Conservation (phyloP, 1,139 yeast species). For the Pichia sp. region DNA sequence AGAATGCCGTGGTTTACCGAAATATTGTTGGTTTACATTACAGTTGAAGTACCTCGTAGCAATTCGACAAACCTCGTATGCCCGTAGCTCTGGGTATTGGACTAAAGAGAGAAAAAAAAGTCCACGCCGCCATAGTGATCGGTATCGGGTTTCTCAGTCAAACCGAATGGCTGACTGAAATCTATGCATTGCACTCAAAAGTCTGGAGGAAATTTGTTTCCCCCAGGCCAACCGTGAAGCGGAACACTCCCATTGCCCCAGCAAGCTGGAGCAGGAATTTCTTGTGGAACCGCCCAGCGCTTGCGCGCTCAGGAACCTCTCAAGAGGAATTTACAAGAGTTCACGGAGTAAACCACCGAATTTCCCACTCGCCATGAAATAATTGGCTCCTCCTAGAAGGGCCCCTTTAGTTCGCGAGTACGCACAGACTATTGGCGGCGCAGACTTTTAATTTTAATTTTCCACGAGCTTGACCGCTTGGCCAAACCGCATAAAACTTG, state of each 20-base stretch:
- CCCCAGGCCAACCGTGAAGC: constrained; percentile 55
- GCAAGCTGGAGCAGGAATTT: constrained; percentile 28
- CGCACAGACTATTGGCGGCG: constrained; percentile 41
- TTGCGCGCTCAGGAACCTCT: constrained; percentile 62
- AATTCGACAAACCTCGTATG: too few species aligned
- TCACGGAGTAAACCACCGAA: constrained; percentile 71
- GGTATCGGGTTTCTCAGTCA: constrained; percentile 63
- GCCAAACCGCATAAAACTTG: too few species aligned
- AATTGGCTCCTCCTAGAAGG: constrained; percentile 26
- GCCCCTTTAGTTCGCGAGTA: constrained; percentile 44
- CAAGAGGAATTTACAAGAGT: constrained; percentile 38
- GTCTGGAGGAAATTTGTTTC: constrained; percentile 20
- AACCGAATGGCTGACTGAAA: constrained; percentile 18
- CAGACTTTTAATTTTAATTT: neutral
- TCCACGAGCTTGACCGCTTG: too few species aligned
- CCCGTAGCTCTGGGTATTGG: too few species aligned
- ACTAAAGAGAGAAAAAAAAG: neutral
- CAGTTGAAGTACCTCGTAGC: too few species aligned
- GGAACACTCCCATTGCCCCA: constrained; percentile 55
- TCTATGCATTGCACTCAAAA: constrained; percentile 78
- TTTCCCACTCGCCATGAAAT: constrained; percentile 60
- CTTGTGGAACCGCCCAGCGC: constrained; percentile 74
- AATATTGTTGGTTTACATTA: too few species aligned
- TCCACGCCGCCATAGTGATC: constrained; percentile 43
- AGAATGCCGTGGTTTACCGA: too few species aligned